Conservation (phyloP, 805 yeast genomes). For the Candida krabiensis region DNA sequence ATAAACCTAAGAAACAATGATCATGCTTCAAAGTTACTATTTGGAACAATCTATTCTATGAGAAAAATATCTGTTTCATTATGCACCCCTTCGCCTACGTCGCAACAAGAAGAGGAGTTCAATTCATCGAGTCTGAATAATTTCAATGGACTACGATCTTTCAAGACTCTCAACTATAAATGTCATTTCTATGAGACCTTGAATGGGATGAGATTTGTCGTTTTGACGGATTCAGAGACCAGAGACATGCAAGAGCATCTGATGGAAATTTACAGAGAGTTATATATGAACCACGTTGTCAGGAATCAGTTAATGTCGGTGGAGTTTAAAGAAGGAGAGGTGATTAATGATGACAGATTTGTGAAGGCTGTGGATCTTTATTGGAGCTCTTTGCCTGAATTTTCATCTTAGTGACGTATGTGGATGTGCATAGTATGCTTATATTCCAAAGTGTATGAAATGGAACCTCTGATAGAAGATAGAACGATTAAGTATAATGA, state of each 20-base stretch:
- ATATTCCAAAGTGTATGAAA: too few species aligned
- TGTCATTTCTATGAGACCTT: slow-evolving; percentile 81
- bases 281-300: slow-evolving; percentile 61
- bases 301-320: slow-evolving; percentile 61
- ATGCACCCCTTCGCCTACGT: slow-evolving; percentile 5
- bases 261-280: slow-evolving; percentile 56
- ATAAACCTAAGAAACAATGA: slow-evolving; percentile 58
- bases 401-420: too few species aligned
- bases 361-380: slow-evolving; percentile 54
- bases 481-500: too few species aligned
- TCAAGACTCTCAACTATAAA: slow-evolving; percentile 73
- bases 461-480: too few species aligned
- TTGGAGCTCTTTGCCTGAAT: slow-evolving; percentile 27
- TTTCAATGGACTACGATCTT: slow-evolving; percentile 35
- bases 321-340: slow-evolving; percentile 53
- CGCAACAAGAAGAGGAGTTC: slow-evolving; percentile 8
- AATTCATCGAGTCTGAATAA: slow-evolving; percentile 30
- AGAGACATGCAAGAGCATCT: slow-evolving; percentile 57
- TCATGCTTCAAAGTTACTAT: slow-evolving; percentile 76
- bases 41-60: slow-evolving; percentile 81
- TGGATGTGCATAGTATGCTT: too few species aligned
- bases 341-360: slow-evolving; percentile 58
- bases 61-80: slow-evolving; percentile 60
- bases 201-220: slow-evolving; percentile 72
- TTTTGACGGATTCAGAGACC: slow-evolving; percentile 64